Evolutionary conservation across 2,329 filamentous ascomycete genomes (phyloP).

Genomic region (Ilyonectria sp.): DNA sequence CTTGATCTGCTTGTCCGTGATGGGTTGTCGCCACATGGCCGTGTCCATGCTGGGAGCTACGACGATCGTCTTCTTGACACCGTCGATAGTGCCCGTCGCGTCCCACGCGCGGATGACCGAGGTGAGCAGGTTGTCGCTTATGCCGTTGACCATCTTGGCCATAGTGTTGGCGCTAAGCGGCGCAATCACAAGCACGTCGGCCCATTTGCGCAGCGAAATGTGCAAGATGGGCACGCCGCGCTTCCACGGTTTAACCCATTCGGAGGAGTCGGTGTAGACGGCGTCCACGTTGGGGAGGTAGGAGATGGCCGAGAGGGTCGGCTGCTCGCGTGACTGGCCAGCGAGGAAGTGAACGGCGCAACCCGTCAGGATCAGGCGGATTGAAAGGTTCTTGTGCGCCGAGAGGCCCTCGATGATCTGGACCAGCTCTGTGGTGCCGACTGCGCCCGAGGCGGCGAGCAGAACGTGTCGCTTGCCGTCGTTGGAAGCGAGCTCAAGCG

Average conservation of each 20-base stretch:
- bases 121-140: slow-evolving; percentile 84
- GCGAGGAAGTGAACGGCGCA: slow-evolving; percentile 82
- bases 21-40: slow-evolving; percentile 89
- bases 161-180: slow-evolving; percentile 89
- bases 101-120: slow-evolving; percentile 91
- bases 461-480: slow-evolving; percentile 61
- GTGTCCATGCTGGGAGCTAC: slow-evolving; percentile 91
- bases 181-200: slow-evolving; percentile 83
- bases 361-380: slow-evolving; percentile 86
- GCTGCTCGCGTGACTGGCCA: slow-evolving; percentile 84
- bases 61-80: slow-evolving; percentile 75
- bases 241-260: slow-evolving; percentile 86
- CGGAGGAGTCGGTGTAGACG: slow-evolving; percentile 87
- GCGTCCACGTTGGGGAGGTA: slow-evolving; percentile 81
- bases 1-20: slow-evolving; percentile 80
- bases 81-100: slow-evolving; percentile 72
- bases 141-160: slow-evolving; percentile 85
- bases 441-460: slow-evolving; percentile 66
- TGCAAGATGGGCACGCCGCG: slow-evolving; percentile 87
- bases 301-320: slow-evolving; percentile 72
- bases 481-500: slow-evolving; percentile 51
- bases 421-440: slow-evolving; percentile 90
- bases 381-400: slow-evolving; percentile 72
- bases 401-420: slow-evolving; percentile 74
- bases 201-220: slow-evolving; percentile 87